Base-by-base conservation (phyloP, 1,284 basidiomycete genomes). In the Leccinum solheimii region DNA sequence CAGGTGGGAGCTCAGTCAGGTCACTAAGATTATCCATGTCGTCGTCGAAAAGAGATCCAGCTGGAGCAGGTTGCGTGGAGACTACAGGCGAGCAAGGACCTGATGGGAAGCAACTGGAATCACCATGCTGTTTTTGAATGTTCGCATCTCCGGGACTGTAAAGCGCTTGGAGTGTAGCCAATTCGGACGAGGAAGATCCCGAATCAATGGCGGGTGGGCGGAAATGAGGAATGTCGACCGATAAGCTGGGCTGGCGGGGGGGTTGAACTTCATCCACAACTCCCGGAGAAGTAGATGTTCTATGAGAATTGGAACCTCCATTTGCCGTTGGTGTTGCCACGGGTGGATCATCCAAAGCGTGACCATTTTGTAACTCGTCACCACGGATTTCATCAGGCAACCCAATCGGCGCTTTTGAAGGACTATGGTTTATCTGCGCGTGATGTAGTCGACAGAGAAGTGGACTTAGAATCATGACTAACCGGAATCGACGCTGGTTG, bases 1-100 rank as follows among this genome's bases (percentile, higher is more conserved):
- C 70, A 14, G 71, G 65, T 50, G 67, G 57, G 26, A 75, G 70
- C 32, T 75, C 71, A 5, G 73, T 74, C 57, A 72, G 58, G 16
- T 71, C 71, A 36, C 71, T 75, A 23, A 70, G 61, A 34, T 62
- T 55, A 11, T 55, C 69, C 1, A 53, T 11, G 51, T 71, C 63
- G 27, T 71, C 69, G 21, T 23, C 9, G 27, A 8, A 52, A 60
- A 55, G 52, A 26, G 56, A 54, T 30, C 27, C 19, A 30, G 23
- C 14, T 8, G 32, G 23, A 51, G n/a, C 19, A 36, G 50, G 38
- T 16, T 55, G 56, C 26, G 14, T 50, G 3, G 26, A n/a, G 21
- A 36, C 36, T n/a, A 27, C 11, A 55, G 59, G 45, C n/a, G 57
- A 62, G 38, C 36, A 40, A 27, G 19, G 56, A 30, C 21, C 49